Base-by-base conservation (phyloP, 208 protist genomes). In the Trichomonas gallinae region DNA sequence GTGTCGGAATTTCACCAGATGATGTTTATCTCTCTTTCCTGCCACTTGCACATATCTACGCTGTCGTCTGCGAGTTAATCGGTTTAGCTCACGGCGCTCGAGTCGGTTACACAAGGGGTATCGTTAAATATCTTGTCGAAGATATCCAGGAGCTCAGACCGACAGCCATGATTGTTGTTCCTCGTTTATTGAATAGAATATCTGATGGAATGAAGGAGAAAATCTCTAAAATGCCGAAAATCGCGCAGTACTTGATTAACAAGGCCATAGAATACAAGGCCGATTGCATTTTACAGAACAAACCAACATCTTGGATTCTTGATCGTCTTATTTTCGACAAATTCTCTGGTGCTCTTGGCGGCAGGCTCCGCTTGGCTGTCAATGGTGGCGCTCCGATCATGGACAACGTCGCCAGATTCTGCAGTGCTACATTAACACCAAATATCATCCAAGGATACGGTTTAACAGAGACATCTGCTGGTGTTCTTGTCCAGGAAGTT, bases 41-140 rank as follows among this genome's bases (percentile, higher is more conserved):
- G 8, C 98, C 98, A 45, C 96, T 98, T n/a, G 98, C 98, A 38
- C 98, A 98, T 96, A 96, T 98, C 34, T 98, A 98, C 83, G 98
- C 98, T 96, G 42, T 96, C 6, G 13, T 58, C 23, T 63, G 38
- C 34, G 26, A 82, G 6, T 26, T 81, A 0, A 49, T 96, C 13
- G 83, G 96, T 9, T 96, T 97, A 40, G 36, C 81, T 38, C 40
- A 58, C 15, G 97, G 97, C 49, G 97, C 81, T 11, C 13, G 96
- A 21, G 97, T 98, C 82, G 98, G 98, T 38, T 98, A 98, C 96
- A 98, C 96, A 85, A 96, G 96, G 34, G 97, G 97, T 58, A 97
- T 97, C 83, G 97, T 98, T 4, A 96, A 83, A 36, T 96, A 98
- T 46, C 63, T 98, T 38, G 96, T 97, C 45, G 97, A 98, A 45